Percentiles rank a stretch among this genome's conserved stretches.
These are phyloP conservation scores for Geranium rotundifolium DNA, from an alignment of 345 rosid genomes.

Conservation along the genomic window DNA sequence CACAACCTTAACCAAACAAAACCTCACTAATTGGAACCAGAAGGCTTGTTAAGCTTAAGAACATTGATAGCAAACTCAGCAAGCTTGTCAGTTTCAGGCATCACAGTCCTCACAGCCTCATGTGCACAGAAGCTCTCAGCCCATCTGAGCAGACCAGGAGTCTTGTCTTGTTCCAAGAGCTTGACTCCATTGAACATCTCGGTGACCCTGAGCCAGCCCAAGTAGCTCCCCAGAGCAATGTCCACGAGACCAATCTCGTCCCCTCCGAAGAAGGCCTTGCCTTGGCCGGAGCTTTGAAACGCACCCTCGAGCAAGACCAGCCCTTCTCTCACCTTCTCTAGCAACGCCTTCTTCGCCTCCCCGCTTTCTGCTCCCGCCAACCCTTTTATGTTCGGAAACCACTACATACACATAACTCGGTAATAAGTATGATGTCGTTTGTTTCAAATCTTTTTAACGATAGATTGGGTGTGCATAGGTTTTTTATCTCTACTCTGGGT, in stretches of 20 bases:
- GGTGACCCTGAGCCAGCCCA: constrained; percentile 43
- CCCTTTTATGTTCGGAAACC: constrained; percentile 28
- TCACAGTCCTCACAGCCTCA: constrained; percentile 42
- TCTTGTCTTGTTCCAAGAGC: constrained; percentile 29
- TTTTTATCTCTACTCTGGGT: too few species aligned
- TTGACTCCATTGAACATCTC: constrained; percentile 23
- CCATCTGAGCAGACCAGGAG: constrained; percentile 47
- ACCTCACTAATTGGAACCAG: constrained; percentile 6
- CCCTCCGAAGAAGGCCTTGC: constrained; percentile 60
- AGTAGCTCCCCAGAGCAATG: constrained; percentile 47
- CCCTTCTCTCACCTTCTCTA: constrained; percentile 27
- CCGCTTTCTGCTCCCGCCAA: constrained; percentile 17
- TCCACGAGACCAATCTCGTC: constrained; percentile 50
- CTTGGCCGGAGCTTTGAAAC: constrained; percentile 38
- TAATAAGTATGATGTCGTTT: too few species aligned
- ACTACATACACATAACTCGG: constrained; percentile 22
- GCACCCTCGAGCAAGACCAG: constrained; percentile 39
- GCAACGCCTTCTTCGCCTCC: constrained; percentile 24
- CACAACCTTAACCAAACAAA: background rate
- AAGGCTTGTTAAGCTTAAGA: constrained; percentile 8
- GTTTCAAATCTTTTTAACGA: too few species aligned
- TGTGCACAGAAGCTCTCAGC: constrained; percentile 35
- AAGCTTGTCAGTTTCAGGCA: constrained; percentile 58
- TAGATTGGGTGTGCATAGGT: too few species aligned
- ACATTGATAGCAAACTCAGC: constrained; percentile 32